Evolutionary conservation across 2,329 filamentous ascomycete genomes (phyloP).

Genomic region (Coniochaeta hoffmannii): DNA sequence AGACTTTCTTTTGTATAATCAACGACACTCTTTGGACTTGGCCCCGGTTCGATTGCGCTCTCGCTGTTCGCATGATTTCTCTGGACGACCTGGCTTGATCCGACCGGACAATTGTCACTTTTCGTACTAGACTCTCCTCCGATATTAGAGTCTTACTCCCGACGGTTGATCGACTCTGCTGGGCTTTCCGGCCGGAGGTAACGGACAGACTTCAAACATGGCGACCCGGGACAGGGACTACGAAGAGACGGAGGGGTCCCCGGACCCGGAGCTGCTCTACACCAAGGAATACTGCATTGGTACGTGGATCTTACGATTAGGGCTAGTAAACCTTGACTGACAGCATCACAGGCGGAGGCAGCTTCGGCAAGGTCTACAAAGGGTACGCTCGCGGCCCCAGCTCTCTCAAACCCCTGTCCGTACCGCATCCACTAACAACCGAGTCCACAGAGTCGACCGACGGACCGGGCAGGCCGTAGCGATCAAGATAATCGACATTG

Average conservation of each 20-base stretch:
- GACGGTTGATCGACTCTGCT: background rate
- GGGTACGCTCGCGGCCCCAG: conserved; percentile 49
- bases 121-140: background rate
- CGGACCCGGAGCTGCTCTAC: conserved; percentile 87
- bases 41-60: background rate
- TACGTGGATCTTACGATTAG: conserved; percentile 30
- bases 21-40: background rate
- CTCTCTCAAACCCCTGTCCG: no score
- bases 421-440: conserved; percentile 9
- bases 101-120: background rate
- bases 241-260: conserved; percentile 42
- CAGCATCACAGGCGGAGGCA: conserved; percentile 67
- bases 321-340: conserved; percentile 12
- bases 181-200: background rate
- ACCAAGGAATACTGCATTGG: conserved; percentile 88
- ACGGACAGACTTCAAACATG: conserved; percentile 26
- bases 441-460: conserved; percentile 69
- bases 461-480: conserved; percentile 88
- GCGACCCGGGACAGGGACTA: conserved; percentile 39
- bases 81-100: background rate
- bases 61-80: background rate
- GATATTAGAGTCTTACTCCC: background rate
- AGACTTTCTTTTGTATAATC: background rate
- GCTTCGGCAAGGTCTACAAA: conserved; percentile 98
- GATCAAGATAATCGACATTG: conserved; percentile 98